Base-by-base conservation (phyloP, 768 basidiomycete genomes). In the Mycena metata region DNA sequence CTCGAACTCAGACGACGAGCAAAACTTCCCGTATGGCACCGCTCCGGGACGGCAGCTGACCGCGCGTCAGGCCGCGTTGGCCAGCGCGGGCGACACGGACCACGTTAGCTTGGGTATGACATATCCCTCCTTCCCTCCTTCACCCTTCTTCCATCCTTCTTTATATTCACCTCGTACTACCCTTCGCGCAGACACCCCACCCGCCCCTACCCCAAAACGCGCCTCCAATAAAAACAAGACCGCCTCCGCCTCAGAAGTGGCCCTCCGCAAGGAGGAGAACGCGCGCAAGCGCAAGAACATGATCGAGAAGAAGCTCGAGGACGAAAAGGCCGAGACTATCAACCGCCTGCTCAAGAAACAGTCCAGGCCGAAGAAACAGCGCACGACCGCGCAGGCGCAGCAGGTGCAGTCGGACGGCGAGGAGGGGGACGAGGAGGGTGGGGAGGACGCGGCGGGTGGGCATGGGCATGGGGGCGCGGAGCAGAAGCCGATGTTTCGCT, bases 341-440 rank as follows among this genome's bases (percentile, higher is more conserved):
- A 88, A 89, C 65, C 86, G 89, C 30, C 78, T 90, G 15, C 83
- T 90, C 64, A 89, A 89, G 74, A 90, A 89, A 74, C 88, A 87
- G 64, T 84, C 85, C 10, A 83, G 85, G 10, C 76, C 84, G 2
- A 82, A 81, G 49, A 80, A 75, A 45, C 84, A 81, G 66, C 84
- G 83, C 26, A 84, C 79, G 46, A 81, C 79, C 1, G 72, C 83
- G n/a, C 39, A 39, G 39, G 39, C 39, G 11, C 39, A 39, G 39
- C 39, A 39, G 39, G 79, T 80, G 3, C 82, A 5, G 81, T 84
- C 17, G 13, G 70, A 63, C 60, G 70, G n/a, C n/a, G n/a, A 63
- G 21, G 49, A 10, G 39, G 39, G 11, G 11, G 15, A 2, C 5
- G 69, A 70, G 30, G 82, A 84, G 12, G 79, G 78, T 7, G 71